Conservation (phyloP, 148 eudicot genomes). For the Silene uniflora region DNA sequence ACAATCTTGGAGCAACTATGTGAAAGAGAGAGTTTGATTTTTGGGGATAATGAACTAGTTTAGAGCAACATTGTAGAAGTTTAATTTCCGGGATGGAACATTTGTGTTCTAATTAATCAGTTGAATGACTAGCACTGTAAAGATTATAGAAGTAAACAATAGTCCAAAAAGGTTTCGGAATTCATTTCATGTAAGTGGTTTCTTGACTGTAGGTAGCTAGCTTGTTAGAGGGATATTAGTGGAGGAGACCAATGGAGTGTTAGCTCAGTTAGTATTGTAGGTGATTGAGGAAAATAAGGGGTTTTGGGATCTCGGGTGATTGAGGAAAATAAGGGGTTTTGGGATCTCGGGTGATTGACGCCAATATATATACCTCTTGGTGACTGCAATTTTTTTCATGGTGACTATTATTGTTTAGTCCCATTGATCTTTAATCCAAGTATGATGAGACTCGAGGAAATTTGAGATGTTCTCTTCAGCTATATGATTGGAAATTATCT, state of each 20-base stretch:
- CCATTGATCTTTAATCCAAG: background rate
- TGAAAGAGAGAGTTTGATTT: background rate
- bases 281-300: background rate
- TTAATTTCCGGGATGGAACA: background rate
- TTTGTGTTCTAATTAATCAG: background rate
- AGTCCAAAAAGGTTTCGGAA: background rate
- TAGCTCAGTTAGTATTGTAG: background rate
- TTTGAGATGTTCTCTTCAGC: background rate
- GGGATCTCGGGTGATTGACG: background rate
- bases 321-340: background rate
- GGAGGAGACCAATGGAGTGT: background rate
- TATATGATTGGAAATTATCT: background rate
- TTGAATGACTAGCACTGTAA: background rate
- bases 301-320: no score
- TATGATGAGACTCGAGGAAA: background rate
- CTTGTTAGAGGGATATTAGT: background rate
- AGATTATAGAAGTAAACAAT: background rate
- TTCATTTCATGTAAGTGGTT: background rate
- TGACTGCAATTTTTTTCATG: background rate
- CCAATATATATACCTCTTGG: background rate
- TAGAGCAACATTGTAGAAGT: background rate
- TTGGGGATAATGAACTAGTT: background rate
- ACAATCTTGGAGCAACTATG: background rate
- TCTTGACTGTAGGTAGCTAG: background rate
- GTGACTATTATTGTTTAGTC: background rate